Conservation (phyloP, 805 yeast genomes). For the Candida pseudofarinosa region DNA sequence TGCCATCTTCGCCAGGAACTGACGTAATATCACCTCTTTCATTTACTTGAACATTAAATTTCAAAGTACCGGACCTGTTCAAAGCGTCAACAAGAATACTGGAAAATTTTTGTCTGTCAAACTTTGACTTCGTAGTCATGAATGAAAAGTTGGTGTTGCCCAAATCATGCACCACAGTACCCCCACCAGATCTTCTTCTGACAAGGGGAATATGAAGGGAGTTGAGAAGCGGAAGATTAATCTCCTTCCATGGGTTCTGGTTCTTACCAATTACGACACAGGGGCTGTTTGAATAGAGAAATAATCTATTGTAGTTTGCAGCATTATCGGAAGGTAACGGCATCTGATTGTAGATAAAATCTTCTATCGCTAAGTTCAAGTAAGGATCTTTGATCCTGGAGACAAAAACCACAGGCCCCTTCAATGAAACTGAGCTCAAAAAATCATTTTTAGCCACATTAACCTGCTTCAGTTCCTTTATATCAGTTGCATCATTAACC, state of each 20-base stretch:
- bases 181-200: constrained; percentile 89
- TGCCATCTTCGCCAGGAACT: constrained; percentile 16
- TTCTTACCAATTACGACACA: constrained; percentile 95
- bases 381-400: constrained; percentile 64
- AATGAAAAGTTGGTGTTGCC: constrained; percentile 88
- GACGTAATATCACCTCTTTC: constrained; percentile 77
- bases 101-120: constrained; percentile 57
- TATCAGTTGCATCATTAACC: not conserved
- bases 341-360: constrained; percentile 63
- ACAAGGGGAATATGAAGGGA: constrained; percentile 57
- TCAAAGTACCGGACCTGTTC: constrained; percentile 13
- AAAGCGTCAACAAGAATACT: constrained; percentile 35
- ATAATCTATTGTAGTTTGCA: constrained; percentile 45
- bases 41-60: constrained; percentile 47
- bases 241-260: constrained; percentile 92
- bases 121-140: constrained; percentile 63
- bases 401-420: constrained; percentile 51
- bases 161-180: constrained; percentile 90
- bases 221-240: constrained; percentile 54
- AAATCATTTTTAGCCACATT: not conserved
- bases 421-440: constrained; percentile 2
- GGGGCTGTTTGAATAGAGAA: constrained; percentile 73
- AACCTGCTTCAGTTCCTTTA: not conserved
- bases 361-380: constrained; percentile 77
- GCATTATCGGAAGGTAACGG: constrained; percentile 35